Conservation (phyloP, 805 yeast species). For the Komagataella pseudopastoris region DNA sequence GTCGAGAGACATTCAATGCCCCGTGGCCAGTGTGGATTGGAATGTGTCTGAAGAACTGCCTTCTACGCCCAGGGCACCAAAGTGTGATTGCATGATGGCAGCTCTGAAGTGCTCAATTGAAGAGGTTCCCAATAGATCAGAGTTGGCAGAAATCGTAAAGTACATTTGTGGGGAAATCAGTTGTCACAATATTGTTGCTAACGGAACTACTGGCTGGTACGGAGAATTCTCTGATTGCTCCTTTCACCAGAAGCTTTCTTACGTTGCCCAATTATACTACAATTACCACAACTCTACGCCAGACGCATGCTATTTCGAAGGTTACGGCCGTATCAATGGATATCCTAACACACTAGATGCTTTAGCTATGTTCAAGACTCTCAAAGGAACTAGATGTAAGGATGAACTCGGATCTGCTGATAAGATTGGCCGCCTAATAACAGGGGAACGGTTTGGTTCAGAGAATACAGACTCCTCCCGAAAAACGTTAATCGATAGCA, state of each 20-base stretch:
- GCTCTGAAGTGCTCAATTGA: conserved; percentile 23
- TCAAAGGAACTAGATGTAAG: conserved; percentile 1
- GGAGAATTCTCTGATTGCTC: conserved; percentile 28
- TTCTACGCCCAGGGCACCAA: conserved; percentile 24
- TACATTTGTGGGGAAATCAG: conserved; percentile 21
- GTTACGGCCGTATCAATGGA: conserved; percentile 1
- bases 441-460: background rate
- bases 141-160: conserved; percentile 12
- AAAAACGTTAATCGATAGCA: background rate
- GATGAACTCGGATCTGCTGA: background rate
- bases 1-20: conserved; percentile 1
- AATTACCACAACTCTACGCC: conserved; percentile 4
- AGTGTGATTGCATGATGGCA: conserved; percentile 30
- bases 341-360: conserved; percentile 2
- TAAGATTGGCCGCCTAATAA: background rate
- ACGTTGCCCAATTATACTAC: conserved; percentile 24
- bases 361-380: conserved; percentile 2
- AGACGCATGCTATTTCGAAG: conserved; percentile 3
- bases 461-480: background rate
- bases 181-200: conserved; percentile 23
- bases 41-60: conserved; percentile 18
- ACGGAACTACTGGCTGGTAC: conserved; percentile 23
- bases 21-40: conserved; percentile 7
- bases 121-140: conserved; percentile 5
- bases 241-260: conserved; percentile 22